phyloP scores from a whole-genome alignment of 176 grass and related monocot species.

The Oryza glaberrima region DNA sequence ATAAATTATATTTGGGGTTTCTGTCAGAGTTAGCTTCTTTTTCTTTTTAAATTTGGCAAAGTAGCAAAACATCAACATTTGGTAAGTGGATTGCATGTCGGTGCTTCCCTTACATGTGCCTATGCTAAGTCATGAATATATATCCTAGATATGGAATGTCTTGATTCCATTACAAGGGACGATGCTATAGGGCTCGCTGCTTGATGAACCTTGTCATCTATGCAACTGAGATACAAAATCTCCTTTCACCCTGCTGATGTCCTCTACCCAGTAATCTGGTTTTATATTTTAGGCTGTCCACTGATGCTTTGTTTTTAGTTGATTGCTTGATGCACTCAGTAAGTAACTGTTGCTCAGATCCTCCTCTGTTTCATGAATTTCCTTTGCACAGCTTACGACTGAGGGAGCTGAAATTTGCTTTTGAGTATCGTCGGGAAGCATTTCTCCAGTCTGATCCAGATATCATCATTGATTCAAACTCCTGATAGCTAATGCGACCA shows the following conservation, averaged over 20 bases:
- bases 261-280: constrained; percentile 22
- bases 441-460: constrained; percentile 91
- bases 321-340: constrained; percentile 22
- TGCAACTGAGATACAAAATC: constrained; percentile 35
- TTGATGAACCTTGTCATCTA: constrained; percentile 39
- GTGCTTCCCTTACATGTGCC: constrained; percentile 44
- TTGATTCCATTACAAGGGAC: constrained; percentile 44
- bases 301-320: constrained; percentile 37
- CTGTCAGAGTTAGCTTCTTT: constrained; percentile 9
- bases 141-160: constrained; percentile 49
- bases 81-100: constrained; percentile 43
- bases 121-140: constrained; percentile 46
- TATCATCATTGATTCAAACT: constrained; percentile 94
- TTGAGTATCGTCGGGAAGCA: constrained; percentile 63
- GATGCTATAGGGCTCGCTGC: constrained; percentile 30
- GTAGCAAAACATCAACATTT: constrained; percentile 40
- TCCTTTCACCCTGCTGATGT: constrained; percentile 18
- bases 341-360: constrained; percentile 34
- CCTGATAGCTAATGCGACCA: constrained; percentile 85
- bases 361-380: constrained; percentile 43
- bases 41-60: constrained; percentile 17
- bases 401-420: constrained; percentile 58
- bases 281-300: constrained; percentile 42
- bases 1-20: constrained; percentile 4
- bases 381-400: constrained; percentile 71